phyloP scores from a whole-genome alignment of 2,329 filamentous ascomycete genomes.

The Talaromyces atroroseus region DNA sequence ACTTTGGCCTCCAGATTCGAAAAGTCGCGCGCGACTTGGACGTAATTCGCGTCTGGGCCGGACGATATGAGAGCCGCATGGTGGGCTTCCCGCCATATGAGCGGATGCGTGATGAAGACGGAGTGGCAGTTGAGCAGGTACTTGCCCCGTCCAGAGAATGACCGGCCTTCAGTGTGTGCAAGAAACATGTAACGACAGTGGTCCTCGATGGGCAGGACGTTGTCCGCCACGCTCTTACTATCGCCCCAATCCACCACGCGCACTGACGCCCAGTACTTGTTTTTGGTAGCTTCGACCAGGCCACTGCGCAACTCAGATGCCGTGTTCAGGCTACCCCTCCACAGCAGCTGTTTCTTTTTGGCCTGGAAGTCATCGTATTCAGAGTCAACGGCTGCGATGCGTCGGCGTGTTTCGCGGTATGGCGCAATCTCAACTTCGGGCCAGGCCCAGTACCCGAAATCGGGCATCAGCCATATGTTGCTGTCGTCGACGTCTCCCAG shows the following conservation, averaged over 20 bases:
- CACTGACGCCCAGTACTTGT: conserved; percentile 45
- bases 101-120: conserved; percentile 46
- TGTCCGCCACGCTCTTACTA: conserved; percentile 32
- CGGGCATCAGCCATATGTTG: conserved; percentile 47
- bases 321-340: conserved; percentile 43
- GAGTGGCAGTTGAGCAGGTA: conserved; percentile 50
- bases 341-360: conserved; percentile 45
- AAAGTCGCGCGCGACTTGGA: conserved; percentile 49
- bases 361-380: conserved; percentile 25
- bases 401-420: conserved; percentile 39
- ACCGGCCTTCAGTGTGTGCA: conserved; percentile 50
- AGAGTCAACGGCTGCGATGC: conserved; percentile 34
- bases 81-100: conserved; percentile 47
- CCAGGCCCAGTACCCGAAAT: conserved; percentile 52
- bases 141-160: conserved; percentile 50
- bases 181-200: conserved; percentile 53
- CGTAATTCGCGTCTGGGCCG: conserved; percentile 46
- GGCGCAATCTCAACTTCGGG: conserved; percentile 44
- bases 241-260: conserved; percentile 38
- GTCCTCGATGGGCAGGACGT: conserved; percentile 47
- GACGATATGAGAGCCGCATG: conserved; percentile 41
- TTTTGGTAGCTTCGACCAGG: conserved; percentile 33
- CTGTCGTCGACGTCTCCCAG: conserved; percentile 25
- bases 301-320: conserved; percentile 34
- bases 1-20: conserved; percentile 49